These are phyloP conservation scores for Hymenoscyphus linearis DNA, from an alignment of 2,329 filamentous ascomycete genomes.

Conservation along the genomic window DNA sequence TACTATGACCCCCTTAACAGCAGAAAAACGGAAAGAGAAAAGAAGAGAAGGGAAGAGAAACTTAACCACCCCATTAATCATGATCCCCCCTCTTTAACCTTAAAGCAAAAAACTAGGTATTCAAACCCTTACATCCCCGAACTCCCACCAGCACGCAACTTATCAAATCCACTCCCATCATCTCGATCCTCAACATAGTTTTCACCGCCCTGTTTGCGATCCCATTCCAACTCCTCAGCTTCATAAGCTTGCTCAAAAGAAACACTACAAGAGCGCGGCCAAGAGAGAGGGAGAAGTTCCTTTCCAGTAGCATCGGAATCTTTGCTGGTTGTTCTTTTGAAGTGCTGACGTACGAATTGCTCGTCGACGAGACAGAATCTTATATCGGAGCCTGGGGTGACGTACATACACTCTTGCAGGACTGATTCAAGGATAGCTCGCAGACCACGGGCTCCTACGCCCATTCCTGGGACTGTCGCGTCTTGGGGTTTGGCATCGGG, in stretches of 20 bases:
- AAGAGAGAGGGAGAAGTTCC: conserved; percentile 40
- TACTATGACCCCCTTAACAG: no score
- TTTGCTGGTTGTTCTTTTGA: background rate
- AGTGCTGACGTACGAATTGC: conserved; percentile 29
- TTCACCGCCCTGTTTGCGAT: conserved; percentile 17
- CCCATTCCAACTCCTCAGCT: conserved; percentile 49
- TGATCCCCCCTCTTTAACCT: no score
- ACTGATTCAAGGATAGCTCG: conserved; percentile 78
- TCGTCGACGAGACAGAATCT: conserved; percentile 72
- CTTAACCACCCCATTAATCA: no score
- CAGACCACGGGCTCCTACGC: conserved; percentile 74
- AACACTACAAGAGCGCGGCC: conserved; percentile 65
- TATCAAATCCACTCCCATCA: conserved; percentile 2
- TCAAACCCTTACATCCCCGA: background rate
- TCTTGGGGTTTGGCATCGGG: conserved; percentile 39
- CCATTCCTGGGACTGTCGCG: conserved; percentile 46
- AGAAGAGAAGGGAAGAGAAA: no score
- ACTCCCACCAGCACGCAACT: conserved; percentile 1
- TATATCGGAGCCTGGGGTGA: conserved; percentile 57
- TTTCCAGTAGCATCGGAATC: conserved; percentile 45
- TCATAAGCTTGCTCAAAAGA: conserved; percentile 64
- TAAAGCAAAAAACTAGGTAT: no score
- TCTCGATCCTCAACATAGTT: conserved; percentile 25
- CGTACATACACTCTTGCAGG: conserved; percentile 75
- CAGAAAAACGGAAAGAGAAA: no score